These are phyloP conservation scores for Rhodosporidiobolus sp. DNA, from an alignment of 768 basidiomycete species.

Conservation along the genomic window DNA sequence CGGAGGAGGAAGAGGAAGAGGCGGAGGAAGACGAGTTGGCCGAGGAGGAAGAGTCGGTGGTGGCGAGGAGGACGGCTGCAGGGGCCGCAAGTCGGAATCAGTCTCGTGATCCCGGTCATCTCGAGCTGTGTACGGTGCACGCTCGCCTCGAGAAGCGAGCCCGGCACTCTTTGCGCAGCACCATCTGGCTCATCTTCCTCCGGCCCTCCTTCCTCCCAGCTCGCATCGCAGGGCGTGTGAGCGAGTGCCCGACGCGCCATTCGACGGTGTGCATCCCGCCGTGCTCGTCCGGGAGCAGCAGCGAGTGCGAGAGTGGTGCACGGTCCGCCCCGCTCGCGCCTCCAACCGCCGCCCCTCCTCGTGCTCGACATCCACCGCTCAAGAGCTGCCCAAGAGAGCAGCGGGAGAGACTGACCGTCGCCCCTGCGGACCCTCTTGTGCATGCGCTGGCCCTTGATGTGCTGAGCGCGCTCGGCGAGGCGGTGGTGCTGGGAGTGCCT, in stretches of 20 bases:
- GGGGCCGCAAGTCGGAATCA: background rate
- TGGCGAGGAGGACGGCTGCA: background rate
- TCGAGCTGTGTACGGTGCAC: too few relatives aligned
- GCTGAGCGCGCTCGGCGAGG: background rate
- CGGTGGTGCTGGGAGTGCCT: too few relatives aligned
- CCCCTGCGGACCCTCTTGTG: constrained; percentile 8
- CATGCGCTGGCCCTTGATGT: constrained; percentile 2
- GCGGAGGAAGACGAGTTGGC: background rate
- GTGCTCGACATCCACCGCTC: constrained; percentile 1
- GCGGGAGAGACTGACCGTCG: constrained; percentile 2
- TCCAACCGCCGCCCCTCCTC: background rate
- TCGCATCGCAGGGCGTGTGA: background rate
- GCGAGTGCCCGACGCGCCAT: background rate
- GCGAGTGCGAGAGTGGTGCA: too few relatives aligned
- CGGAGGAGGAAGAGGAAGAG: background rate
- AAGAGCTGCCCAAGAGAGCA: background rate
- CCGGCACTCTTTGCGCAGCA: background rate
- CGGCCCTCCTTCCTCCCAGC: too few relatives aligned
- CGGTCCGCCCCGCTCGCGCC: too few relatives aligned
- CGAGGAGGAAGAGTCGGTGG: background rate
- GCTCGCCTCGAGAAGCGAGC: too few relatives aligned
- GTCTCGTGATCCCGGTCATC: too few relatives aligned
- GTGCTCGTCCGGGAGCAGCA: too few relatives aligned
- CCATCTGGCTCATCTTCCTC: background rate
- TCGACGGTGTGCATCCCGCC: too few relatives aligned